phyloP scores from a whole-genome alignment of 805 yeast genomes.

The Ogataea haglerorum region DNA sequence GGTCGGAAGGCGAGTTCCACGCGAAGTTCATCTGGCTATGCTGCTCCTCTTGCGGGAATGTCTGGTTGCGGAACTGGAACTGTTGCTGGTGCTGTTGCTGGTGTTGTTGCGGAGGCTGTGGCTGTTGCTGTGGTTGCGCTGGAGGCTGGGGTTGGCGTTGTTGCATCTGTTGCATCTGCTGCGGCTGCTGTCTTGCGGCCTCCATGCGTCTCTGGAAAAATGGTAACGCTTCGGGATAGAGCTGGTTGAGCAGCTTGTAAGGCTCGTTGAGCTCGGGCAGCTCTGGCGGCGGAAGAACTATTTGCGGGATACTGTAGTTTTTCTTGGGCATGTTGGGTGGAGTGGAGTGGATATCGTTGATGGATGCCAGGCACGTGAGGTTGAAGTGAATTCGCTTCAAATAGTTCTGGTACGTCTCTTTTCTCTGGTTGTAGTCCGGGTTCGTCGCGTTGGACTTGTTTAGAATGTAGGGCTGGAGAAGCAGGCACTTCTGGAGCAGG shows the following conservation, averaged over 20 bases:
- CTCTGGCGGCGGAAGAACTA: constrained; percentile 52
- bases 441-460: constrained; percentile 20
- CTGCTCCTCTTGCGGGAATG: constrained; percentile 14
- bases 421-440: constrained; percentile 27
- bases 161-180: constrained; percentile 11
- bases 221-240: constrained; percentile 50
- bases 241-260: constrained; percentile 36
- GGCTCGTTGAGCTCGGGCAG: constrained; percentile 49
- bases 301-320: constrained; percentile 40
- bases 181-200: constrained; percentile 26
- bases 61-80: constrained; percentile 17
- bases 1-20: constrained; percentile 10
- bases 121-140: constrained; percentile 10
- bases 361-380: constrained; percentile 35
- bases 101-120: constrained; percentile 11
- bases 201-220: constrained; percentile 29
- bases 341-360: constrained; percentile 34
- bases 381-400: constrained; percentile 37
- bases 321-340: constrained; percentile 27
- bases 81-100: constrained; percentile 15
- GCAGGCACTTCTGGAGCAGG: constrained; percentile 31
- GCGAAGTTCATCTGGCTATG: constrained; percentile 11
- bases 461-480: constrained; percentile 27
- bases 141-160: constrained; percentile 13
- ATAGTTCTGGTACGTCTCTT: constrained; percentile 32